Evolutionary conservation across 805 yeast species (phyloP).

Genomic region (Hanseniaspora mollemarum): DNA sequence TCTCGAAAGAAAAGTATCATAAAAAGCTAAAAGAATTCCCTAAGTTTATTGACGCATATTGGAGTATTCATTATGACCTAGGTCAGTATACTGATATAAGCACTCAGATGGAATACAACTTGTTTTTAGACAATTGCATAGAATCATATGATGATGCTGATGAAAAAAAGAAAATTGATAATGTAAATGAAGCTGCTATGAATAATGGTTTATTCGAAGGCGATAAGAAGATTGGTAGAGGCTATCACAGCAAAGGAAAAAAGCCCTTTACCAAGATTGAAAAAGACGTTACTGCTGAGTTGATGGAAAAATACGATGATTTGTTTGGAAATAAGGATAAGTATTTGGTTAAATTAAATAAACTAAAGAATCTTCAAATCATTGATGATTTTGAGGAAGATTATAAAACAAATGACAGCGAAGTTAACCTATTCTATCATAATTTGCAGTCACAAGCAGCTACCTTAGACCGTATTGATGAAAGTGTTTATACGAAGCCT

Average conservation of each 20-base stretch:
- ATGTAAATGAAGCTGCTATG: neutral
- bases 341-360: neutral
- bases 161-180: neutral
- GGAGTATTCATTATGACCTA: slow-evolving; percentile 8
- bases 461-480: neutral
- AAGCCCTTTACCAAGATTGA: neutral
- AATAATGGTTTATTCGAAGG: slow-evolving; percentile 10
- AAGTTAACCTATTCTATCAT: neutral
- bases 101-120: slow-evolving; percentile 5
- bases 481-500: neutral
- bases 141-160: neutral
- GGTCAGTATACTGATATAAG: slow-evolving; percentile 8
- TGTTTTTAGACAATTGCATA: slow-evolving; percentile 7
- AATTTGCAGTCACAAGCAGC: neutral
- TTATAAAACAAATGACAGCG: neutral
- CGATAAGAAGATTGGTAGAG: slow-evolving; percentile 9
- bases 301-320: neutral
- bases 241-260: neutral
- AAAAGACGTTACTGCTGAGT: neutral
- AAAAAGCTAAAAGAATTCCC: slow-evolving; percentile 10
- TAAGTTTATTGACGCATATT: slow-evolving; percentile 12
- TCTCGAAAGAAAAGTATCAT: neutral
- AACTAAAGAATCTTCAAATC: neutral
- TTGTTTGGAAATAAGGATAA: neutral
- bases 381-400: slow-evolving; percentile 1